phyloP scores from a whole-genome alignment of 352 stramenopile species.

The Pythium aquatile region DNA sequence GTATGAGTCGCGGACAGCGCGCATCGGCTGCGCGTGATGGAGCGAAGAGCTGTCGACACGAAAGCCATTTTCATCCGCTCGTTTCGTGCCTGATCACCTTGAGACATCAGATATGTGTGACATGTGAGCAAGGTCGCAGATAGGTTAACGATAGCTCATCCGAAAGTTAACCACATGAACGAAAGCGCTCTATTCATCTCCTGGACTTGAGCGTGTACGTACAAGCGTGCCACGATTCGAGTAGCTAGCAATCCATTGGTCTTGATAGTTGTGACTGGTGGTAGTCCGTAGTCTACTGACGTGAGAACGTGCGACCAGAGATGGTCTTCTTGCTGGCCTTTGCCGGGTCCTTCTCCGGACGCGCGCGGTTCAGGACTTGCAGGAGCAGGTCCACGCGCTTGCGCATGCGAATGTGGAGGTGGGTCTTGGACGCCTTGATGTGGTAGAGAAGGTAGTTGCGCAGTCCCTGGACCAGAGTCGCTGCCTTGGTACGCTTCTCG shows the following conservation, averaged over 20 bases:
- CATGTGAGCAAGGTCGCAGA: slow-evolving; percentile 9
- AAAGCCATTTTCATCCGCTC: slow-evolving; percentile 8
- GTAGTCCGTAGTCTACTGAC: slow-evolving; percentile 36
- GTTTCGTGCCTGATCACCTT: neutral
- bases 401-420: slow-evolving; percentile 95
- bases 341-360: slow-evolving; percentile 84
- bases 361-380: slow-evolving; percentile 92
- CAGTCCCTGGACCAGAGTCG: slow-evolving; percentile 86
- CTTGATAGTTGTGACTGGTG: neutral
- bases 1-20: neutral
- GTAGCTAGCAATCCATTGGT: neutral
- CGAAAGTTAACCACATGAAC: neutral
- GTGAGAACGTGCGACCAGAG: slow-evolving; percentile 87
- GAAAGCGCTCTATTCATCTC: neutral
- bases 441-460: slow-evolving; percentile 96
- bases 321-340: slow-evolving; percentile 93
- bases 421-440: slow-evolving; percentile 96
- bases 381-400: slow-evolving; percentile 91
- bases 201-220: neutral
- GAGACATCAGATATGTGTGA: slow-evolving; percentile 6
- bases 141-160: slow-evolving; percentile 9
- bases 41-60: neutral
- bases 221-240: neutral
- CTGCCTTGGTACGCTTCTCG: slow-evolving; percentile 86
- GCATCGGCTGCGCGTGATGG: neutral